Evolutionary conservation across 306 rosid genomes (phyloP), one percentile per base, ranked within the genome.

Genomic region (Carpinus fangiana): DNA sequence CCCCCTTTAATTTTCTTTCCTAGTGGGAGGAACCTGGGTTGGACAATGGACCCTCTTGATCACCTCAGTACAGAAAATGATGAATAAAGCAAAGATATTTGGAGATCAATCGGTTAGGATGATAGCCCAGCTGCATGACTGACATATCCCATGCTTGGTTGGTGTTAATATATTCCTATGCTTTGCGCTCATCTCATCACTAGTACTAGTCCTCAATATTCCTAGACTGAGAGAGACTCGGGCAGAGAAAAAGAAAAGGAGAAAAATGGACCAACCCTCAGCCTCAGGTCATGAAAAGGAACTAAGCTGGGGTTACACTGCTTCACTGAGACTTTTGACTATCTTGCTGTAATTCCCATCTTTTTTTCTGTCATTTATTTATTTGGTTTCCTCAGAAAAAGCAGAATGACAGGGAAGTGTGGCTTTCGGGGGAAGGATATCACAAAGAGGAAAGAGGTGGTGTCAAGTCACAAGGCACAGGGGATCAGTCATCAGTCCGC

Each of bases 201-300:
- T 17, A 12, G 38, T 61, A 16, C 4, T 17, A 4, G 38, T 61
- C 74, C 72, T 41, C 70, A 81, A 81, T 72, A 79, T 77, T 85
- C 90, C 85, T 82, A 78, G 83, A 78, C 79, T 9, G 48, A 6
- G 48, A 6, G 48, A 14, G 51, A 79, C 86, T 85, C 83, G 87
- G 91, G 91, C 97, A 85, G 89, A 84, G 84, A 81, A 80, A 91
- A 91, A 90, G 90, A 78, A 89, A 90, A 87, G 81, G 77, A 81
- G 67, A 46, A 81, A 87, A 82, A 90, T 82, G 90, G 87, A 87
- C 93, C 93, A 83, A 87, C 89, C 82, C 6, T 5, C 43, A 3
- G 43, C 43, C 45, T 84, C 77, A 77, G 76, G 81, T 82, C 84
- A 76, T 72, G 41, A 80, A 83, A 84, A 81, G 86, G 81, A 82